Base-by-base conservation (phyloP, 2,329 filamentous ascomycete genomes). In the Colletotrichum caudatum region DNA sequence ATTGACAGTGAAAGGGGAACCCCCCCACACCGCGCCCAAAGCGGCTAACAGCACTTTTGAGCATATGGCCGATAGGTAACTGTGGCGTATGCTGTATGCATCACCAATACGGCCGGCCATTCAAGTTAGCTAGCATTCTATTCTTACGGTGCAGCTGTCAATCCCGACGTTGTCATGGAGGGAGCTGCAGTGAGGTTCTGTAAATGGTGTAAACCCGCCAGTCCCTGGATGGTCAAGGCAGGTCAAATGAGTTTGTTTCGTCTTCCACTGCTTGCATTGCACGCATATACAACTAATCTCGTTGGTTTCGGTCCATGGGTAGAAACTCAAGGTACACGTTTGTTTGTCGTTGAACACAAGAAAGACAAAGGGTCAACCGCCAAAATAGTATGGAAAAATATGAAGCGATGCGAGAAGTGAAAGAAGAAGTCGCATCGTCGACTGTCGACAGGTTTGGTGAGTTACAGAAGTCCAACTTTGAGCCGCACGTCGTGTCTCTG, bases 361-460 rank as follows among this genome's bases (percentile, higher is more conserved):
- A 69, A 72, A 72, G 39, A 57, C 39, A 60, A 23, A 54, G 23
- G 35, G 59, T 60, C 56, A 29, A 53, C 26, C 46, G 59, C 44
- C 59, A 72, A 72, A 70, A 50, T 60, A 70, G 29, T 72, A 62
- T 66, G 50, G 66, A 57, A 66, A 66, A 62, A 72, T 11, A 29
- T 58, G 12, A 12, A 44, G 26, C 51, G 60, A 46, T 72, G 54
- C 57, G 70, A 51, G 61, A 72, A 72, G 54, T 16, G 57, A 54
- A 58, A 41, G 48, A 71, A 26, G 29, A 37, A 46, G 58, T 26
- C 46, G 65, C 48, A 53, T 54, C 54, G 33, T 58, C 54, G 44
- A 44, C 53, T 58, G 39, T 60, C 46, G 46, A 37, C 58, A 63
- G 46, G n/a, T 29, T n/a, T 37, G 54, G 26, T 20, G n/a, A n/a